Evolutionary conservation across 148 eudicot species (phyloP), one percentile per base, ranked within the genome.

Genomic region (Heliamphora exappendiculata): DNA sequence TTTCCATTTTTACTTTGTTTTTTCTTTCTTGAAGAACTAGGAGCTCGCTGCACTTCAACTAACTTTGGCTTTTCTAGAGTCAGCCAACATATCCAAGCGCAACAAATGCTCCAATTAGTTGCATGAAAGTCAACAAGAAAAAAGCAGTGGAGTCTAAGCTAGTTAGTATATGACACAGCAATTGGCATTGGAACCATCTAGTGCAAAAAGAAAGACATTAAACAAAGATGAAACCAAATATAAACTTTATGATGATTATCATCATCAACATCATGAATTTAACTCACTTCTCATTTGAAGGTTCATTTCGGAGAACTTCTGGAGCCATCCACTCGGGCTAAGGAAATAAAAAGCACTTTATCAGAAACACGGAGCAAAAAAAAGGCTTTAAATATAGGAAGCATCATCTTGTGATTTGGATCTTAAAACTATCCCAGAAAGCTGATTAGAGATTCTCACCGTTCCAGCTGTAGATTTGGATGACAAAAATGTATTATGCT

Each of bases 251-350:
- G 17, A 58, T 58, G 5, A 9, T 37, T 29, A 36, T 34, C 59
- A 71, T 22, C 33, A 22, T 4, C 22, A 36, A 7, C 34, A 39
- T 45, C 54, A 59, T 64, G 53, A 8, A 54, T 79, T 24, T 74
- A 51, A 90, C 98, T 95, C 82, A 95, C 99, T 95, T 95, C 78
- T 95, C 99, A 79, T 89, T 95, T 79, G 99, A 92, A 79, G 88
- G 93, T 84, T 95, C 99, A 80, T 95, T 95, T 49, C 99, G 92
- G 54, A 95, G 94, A 75, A 95, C 99, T 88, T 95, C 99, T 39
- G 99, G 99, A 14, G 99, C 99, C 99, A 95, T 95, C 99, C 97
- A 95, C 83, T 92, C 99, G 45, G 97, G 97, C 99, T 95, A 78
- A 68, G 69, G 65, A 57, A 75, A 77, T 45, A 77, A 62, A 74